Evolutionary conservation across 306 rosid species (phyloP).

Genomic region (Quercus dentata): DNA sequence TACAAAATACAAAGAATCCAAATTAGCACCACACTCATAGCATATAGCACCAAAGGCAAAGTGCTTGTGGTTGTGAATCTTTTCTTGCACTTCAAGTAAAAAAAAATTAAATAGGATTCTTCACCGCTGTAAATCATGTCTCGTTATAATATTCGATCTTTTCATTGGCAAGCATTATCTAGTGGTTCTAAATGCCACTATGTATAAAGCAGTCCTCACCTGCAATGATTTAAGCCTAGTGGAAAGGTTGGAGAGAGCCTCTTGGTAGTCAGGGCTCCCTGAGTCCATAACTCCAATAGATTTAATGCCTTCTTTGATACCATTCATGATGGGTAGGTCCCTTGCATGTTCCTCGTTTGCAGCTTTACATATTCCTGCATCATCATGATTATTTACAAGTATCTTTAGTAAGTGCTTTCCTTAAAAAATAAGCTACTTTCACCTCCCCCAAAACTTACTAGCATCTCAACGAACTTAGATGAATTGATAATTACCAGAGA

Average conservation of each 20-base stretch:
- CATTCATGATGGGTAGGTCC: slow-evolving; percentile 93
- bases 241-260: slow-evolving; percentile 56
- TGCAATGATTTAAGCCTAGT: slow-evolving; percentile 58
- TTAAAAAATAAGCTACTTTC: slow-evolving; percentile 30
- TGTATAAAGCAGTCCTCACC: slow-evolving; percentile 34
- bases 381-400: not conserved
- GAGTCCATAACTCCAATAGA: slow-evolving; percentile 67
- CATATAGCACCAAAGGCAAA: not conserved
- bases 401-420: slow-evolving; percentile 17
- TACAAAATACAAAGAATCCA: not conserved
- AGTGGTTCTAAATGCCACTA: not conserved
- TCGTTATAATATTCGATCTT: not conserved
- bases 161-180: not conserved
- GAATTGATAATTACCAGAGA: too few species aligned
- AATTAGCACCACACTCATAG: not conserved
- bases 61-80: not conserved
- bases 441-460: not conserved
- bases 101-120: not conserved
- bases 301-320: slow-evolving; percentile 83
- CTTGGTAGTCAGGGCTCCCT: slow-evolving; percentile 54
- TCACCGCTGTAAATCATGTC: not conserved
- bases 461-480: too few species aligned
- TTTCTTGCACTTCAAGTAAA: not conserved
- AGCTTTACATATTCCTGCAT: slow-evolving; percentile 65
- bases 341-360: slow-evolving; percentile 90